Evolutionary conservation across 192 early-diverging fungal genomes (phyloP), one percentile per base, ranked within the genome.

Genomic region (Blastocladiella britannica): DNA sequence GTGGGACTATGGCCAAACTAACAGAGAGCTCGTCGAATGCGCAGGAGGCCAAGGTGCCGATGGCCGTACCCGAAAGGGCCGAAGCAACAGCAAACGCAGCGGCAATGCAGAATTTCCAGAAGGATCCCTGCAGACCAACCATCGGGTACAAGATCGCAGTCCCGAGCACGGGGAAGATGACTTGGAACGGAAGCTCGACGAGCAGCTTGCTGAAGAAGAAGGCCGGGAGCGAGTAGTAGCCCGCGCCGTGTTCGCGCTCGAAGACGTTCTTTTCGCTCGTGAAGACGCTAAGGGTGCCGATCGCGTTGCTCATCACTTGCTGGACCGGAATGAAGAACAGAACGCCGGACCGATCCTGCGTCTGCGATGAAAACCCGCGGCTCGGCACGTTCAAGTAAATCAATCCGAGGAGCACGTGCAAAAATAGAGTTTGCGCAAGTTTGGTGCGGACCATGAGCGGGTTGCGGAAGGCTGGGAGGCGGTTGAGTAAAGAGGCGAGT

Each of bases 141-240:
- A 77, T 70, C 70, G 71, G 76, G 62, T 78, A 81, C 25, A 64
- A 61, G 25, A 73, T 67, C 5, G 59, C 55, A 22, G 70, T 57
- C 56, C 65, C 67, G 25, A 73, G 31, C n/a, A 66, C 67, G 0
- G 79, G 70, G 55, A 68, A 47, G 23, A 76, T 5, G 37, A 78
- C 65, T 52, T 73, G 65, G 53, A 71, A 63, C 15, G 80, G 80
- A 22, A 76, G 37, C 63, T 79, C 77, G 29, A 78, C 62, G 52
- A 64, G 59, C 54, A 78, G 67, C 61, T 82, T 82, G 51, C 66
- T 60, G 8, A 70, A 56, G 60, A 73, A 82, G 58, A 74, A 79
- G 7, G 75, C 68, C 0, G 72, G 65, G 18, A 79, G 62, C 3
- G 58, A 51, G 64, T 82, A 82, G 65, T 78, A 79, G 2, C 70